These are phyloP conservation scores for Sporothrix curviconia DNA, from an alignment of 2,329 filamentous ascomycete genomes.

Conservation along the genomic window DNA sequence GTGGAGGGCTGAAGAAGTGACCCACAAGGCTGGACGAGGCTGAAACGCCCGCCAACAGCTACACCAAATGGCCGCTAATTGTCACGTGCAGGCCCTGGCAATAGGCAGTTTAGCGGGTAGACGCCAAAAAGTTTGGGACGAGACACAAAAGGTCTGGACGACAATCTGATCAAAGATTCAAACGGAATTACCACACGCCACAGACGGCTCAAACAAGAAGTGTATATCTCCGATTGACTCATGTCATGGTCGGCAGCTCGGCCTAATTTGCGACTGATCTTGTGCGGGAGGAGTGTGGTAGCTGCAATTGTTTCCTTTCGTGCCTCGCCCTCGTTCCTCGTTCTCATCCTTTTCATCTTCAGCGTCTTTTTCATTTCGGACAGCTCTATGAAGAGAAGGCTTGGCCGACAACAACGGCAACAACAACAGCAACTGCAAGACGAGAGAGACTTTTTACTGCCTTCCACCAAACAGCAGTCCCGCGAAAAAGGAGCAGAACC, in stretches of 20 bases:
- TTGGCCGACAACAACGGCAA: slow-evolving; percentile 3
- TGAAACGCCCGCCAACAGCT: neutral
- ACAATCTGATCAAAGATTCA: neutral
- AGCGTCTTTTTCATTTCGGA: neutral
- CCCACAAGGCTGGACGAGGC: slow-evolving; percentile 8
- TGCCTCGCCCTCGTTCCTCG: neutral
- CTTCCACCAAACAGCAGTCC: no score
- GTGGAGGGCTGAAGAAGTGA: neutral
- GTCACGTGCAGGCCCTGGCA: slow-evolving; percentile 5
- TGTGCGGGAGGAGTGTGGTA: neutral
- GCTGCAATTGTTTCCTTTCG: neutral
- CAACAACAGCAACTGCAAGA: neutral
- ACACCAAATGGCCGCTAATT: neutral
- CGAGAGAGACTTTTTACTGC: slow-evolving; percentile 12
- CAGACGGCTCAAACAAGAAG: neutral
- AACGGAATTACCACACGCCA: neutral
- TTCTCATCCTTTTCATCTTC: neutral
- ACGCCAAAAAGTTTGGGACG: neutral
- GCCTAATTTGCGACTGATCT: neutral
- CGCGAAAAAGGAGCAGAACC: neutral
- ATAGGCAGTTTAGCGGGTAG: slow-evolving; percentile 5
- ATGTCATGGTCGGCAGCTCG: slow-evolving; percentile 9
- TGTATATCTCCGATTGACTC: slow-evolving; percentile 7
- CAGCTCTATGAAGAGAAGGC: slow-evolving; percentile 20
- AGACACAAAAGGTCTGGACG: neutral